A percentile compares a stretch with the other conserved stretches of the same genome.
Evolutionary conservation across 2,329 filamentous ascomycete species (phyloP).

Genomic region (Spiromastix sp.): DNA sequence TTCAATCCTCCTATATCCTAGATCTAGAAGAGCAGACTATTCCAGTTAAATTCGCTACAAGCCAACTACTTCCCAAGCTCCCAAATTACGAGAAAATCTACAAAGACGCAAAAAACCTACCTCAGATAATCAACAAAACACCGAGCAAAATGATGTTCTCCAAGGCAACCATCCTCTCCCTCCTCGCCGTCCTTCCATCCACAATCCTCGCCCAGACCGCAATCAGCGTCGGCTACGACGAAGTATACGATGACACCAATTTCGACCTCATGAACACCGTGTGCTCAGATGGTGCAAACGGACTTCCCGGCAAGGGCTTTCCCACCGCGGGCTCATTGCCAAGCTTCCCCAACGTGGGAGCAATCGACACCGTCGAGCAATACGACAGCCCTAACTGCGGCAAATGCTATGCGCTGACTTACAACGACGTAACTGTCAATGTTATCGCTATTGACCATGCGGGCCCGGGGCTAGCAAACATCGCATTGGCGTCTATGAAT

Average conservation of each 20-base stretch:
- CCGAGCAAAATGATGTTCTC: too few species aligned
- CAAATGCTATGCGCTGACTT: slow-evolving; percentile 42
- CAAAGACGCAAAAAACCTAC: too few species aligned
- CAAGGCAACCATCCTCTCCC: background rate
- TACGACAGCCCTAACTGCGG: slow-evolving; percentile 42
- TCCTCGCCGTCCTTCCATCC: background rate
- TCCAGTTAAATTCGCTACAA: too few species aligned
- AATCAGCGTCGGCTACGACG: slow-evolving; percentile 59
- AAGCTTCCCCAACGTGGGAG: slow-evolving; percentile 40
- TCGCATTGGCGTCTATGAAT: slow-evolving; percentile 40
- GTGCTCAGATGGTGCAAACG: slow-evolving; percentile 28
- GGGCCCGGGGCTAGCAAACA: slow-evolving; percentile 33
- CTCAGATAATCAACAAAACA: too few species aligned
- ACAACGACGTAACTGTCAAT: slow-evolving; percentile 37
- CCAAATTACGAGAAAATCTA: too few species aligned
- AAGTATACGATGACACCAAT: slow-evolving; percentile 53
- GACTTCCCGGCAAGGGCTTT: slow-evolving; percentile 23
- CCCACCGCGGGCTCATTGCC: slow-evolving; percentile 35
- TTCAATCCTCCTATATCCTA: too few species aligned
- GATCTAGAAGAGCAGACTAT: too few species aligned
- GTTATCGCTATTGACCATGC: slow-evolving; percentile 40
- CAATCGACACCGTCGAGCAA: slow-evolving; percentile 35
- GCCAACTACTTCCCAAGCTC: too few species aligned
- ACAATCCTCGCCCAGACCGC: background rate
- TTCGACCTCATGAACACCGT: slow-evolving; percentile 46